Evolutionary conservation across 805 yeast species (phyloP), one percentile per base, ranked within the genome.

Genomic region (Candida pini): DNA sequence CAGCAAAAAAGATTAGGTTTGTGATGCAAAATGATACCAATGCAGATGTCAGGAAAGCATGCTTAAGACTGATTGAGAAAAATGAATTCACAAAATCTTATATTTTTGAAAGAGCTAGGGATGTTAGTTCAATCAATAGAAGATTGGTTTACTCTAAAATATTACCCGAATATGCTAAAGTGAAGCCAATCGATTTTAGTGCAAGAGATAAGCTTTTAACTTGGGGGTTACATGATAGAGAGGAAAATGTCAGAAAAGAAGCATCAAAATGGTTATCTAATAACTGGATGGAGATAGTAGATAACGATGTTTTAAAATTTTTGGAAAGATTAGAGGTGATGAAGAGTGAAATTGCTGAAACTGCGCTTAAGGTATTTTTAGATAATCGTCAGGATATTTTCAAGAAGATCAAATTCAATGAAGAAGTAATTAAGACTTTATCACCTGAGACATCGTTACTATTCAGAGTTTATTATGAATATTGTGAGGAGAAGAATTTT

Each of bases 211-310:
- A 72, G 35, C 55, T 92, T 17, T 64, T 92, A 15, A 66, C 69
- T 28, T 84, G 95, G 87, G 97, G 98, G 3, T 66, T 90, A 33
- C 77, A 76, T 41, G 98, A 90, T 58, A 73, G 97, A 45, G 96
- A 89, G 44, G 76, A 69, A 4, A 46, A 66, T 5, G 97, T 92
- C 1, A 64, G 76, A 44, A 64, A 63, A 18, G 90, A 96, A 0
- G 87, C 96, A 5, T 59, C 69, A 1, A 72, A 74, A 42, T 71
- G 88, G 77, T 66, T 92, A 29, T 69, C 84, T 3, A 61, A 64
- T 18, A 70, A 70, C 28, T 92, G 97, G 97, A 68, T 83, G 33
- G 72, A 72, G 18, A 64, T 71, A 5, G 71, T 80, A 14, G 69
- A 81, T 43, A 79, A 81, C 43, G 89, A 87, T 55, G 62, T 90